These are phyloP conservation scores for Penstemon davidsonii DNA, from an alignment of 257 asterid species.

Conservation along the genomic window DNA sequence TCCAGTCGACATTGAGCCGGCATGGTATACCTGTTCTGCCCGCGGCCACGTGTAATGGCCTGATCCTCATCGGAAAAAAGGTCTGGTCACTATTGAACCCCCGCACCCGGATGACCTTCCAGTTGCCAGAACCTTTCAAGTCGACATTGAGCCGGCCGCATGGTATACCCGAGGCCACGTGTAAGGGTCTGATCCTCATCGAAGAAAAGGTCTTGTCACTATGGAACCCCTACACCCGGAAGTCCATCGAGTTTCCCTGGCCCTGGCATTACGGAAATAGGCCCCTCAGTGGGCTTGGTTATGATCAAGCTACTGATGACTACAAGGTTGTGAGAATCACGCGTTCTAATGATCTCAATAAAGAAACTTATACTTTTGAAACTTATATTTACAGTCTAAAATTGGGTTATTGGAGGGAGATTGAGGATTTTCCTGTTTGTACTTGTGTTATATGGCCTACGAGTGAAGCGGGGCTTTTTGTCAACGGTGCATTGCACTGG, in stretches of 20 bases:
- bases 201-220: too few species aligned
- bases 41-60: neutral
- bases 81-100: too few species aligned
- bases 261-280: too few species aligned
- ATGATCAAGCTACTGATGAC: neutral
- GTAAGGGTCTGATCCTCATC: too few species aligned
- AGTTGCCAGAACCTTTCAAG: too few species aligned
- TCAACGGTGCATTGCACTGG: neutral
- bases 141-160: too few species aligned
- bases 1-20: neutral
- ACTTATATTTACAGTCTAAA: neutral
- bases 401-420: neutral
- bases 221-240: too few species aligned
- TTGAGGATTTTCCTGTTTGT: neutral
- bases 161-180: too few species aligned
- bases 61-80: neutral
- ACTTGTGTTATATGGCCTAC: neutral
- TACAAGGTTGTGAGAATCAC: neutral
- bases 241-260: too few species aligned
- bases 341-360: too few species aligned
- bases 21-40: neutral
- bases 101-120: too few species aligned
- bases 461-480: neutral
- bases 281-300: neutral
- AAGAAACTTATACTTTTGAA: neutral